These are phyloP conservation scores for Tolypocladium pustulatum DNA, from an alignment of 2,329 filamentous ascomycete genomes.

Conservation along the genomic window DNA sequence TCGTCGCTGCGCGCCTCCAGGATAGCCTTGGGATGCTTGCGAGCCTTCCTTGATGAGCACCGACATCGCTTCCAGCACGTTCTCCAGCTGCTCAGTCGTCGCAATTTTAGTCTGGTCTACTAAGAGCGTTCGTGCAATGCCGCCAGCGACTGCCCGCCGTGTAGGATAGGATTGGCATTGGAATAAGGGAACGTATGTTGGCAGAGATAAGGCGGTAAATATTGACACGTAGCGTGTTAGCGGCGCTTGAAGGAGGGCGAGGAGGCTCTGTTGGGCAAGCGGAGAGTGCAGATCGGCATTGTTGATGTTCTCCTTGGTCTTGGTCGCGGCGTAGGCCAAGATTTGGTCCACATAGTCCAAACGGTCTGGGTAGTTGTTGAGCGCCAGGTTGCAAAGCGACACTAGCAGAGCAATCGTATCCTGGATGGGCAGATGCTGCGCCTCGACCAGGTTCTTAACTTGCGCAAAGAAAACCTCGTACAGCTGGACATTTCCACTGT, in stretches of 20 bases:
- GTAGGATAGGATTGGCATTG: slow-evolving; percentile 91
- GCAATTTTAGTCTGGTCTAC: slow-evolving; percentile 72
- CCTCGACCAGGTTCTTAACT: slow-evolving; percentile 86
- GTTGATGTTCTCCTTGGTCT: slow-evolving; percentile 81
- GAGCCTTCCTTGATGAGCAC: slow-evolving; percentile 91
- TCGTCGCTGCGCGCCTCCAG: slow-evolving; percentile 67
- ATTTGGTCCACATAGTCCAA: slow-evolving; percentile 95
- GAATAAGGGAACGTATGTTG: slow-evolving; percentile 82
- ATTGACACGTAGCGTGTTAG: slow-evolving; percentile 84
- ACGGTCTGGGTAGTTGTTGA: slow-evolving; percentile 90
- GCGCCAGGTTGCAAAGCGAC: slow-evolving; percentile 84
- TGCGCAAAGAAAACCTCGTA: slow-evolving; percentile 98
- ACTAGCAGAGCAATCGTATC: slow-evolving; percentile 90
- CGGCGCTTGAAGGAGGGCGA: slow-evolving; percentile 83
- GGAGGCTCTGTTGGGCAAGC: slow-evolving; percentile 76
- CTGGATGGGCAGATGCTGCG: slow-evolving; percentile 82
- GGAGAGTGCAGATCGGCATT: slow-evolving; percentile 91
- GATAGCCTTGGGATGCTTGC: slow-evolving; percentile 73
- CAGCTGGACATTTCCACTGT: slow-evolving; percentile 64
- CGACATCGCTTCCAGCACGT: slow-evolving; percentile 77
- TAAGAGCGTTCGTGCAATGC: slow-evolving; percentile 74
- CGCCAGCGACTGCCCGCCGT: slow-evolving; percentile 78
- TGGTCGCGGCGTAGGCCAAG: slow-evolving; percentile 74
- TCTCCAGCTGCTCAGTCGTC: slow-evolving; percentile 70
- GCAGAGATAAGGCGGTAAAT: slow-evolving; percentile 90